phyloP scores from a whole-genome alignment of 257 asterid genomes.

The Petrea volubilis region DNA sequence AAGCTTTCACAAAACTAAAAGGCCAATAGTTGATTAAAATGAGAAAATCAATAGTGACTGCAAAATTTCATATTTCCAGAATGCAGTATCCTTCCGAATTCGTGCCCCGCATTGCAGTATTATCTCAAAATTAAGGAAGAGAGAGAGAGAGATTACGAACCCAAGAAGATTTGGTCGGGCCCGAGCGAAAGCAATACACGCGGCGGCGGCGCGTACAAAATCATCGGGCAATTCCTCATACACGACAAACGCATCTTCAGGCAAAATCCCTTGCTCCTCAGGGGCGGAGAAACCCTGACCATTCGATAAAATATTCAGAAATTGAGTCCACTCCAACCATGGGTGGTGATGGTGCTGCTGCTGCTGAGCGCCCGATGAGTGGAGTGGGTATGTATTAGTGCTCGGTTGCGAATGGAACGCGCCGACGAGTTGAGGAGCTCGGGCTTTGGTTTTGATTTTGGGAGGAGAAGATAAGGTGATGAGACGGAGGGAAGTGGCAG shows the following conservation, averaged over 20 bases:
- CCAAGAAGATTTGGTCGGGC: slow-evolving; percentile 64
- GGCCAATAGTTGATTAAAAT: background rate
- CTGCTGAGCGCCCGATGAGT: slow-evolving; percentile 30
- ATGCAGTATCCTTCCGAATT: background rate
- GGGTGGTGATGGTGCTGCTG: slow-evolving; percentile 60
- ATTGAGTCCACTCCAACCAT: slow-evolving; percentile 84
- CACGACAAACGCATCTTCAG: slow-evolving; percentile 76
- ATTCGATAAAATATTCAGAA: slow-evolving; percentile 39
- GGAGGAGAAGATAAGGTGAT: slow-evolving; percentile 31
- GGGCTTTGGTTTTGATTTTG: slow-evolving; percentile 32
- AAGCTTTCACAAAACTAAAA: background rate
- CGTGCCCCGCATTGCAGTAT: background rate
- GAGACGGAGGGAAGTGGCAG: slow-evolving; percentile 33
- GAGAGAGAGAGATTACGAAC: slow-evolving; percentile 35
- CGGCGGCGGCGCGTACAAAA: slow-evolving; percentile 53
- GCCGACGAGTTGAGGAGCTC: slow-evolving; percentile 22
- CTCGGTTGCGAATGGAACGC: slow-evolving; percentile 45
- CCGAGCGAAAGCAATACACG: slow-evolving; percentile 70
- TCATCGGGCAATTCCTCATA: slow-evolving; percentile 67
- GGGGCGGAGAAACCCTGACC: slow-evolving; percentile 24
- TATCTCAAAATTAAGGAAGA: background rate
- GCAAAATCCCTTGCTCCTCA: slow-evolving; percentile 27
- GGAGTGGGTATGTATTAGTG: slow-evolving; percentile 25
- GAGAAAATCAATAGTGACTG: background rate
- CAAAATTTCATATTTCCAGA: background rate